Base-by-base conservation (phyloP, 75 land plant species). In the Isoetes taiwanensis region DNA sequence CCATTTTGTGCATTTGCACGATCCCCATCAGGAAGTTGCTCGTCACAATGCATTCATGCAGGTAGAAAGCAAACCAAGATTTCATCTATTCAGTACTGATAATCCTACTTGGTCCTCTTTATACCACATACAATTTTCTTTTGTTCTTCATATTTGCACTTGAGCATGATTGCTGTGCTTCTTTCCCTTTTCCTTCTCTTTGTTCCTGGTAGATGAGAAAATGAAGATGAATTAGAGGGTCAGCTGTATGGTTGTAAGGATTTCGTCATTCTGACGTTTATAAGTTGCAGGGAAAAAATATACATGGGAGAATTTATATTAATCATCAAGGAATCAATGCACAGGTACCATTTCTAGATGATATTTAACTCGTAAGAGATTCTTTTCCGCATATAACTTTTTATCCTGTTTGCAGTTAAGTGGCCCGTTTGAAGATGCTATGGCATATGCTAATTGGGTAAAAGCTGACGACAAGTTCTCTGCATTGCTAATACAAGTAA, bases 301-400 rank as follows among this genome's bases (percentile, higher is more conserved):
- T 87, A 32, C 79, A 70, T 64, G 94, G 94, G 10, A 70, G 94
- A 3, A 74, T 87, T 46, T 84, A 84, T 38, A 27, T 87, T 34
- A 87, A 72, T 66, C 77, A 78, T 34, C 84, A 87, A 74, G 94
- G 94, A 42, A 87, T 87, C 56, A 87, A 87, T 70, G 94, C 94
- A 31, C 94, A 84, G 88, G 94, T 83, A 61, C 24, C 5, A 14
- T 50, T 56, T 63, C 16, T 63, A 21, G 43, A 8, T 4, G 14
- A 9, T 55, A 54, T 19, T 31, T 53, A 9, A 28, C 17, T 17
- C 55, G 17, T 28, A 28, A 28, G 9, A 53, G 12, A 37, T 37
- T 37, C 9, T 23, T 23, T 52, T 19, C 30, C 12, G 8, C 21
- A 52, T 1, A 23, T 30, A 9, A 0, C 43, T 32, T 59, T 34